phyloP scores from a whole-genome alignment of 2,329 filamentous ascomycete species.

The Cordyceps fumosorosea region DNA sequence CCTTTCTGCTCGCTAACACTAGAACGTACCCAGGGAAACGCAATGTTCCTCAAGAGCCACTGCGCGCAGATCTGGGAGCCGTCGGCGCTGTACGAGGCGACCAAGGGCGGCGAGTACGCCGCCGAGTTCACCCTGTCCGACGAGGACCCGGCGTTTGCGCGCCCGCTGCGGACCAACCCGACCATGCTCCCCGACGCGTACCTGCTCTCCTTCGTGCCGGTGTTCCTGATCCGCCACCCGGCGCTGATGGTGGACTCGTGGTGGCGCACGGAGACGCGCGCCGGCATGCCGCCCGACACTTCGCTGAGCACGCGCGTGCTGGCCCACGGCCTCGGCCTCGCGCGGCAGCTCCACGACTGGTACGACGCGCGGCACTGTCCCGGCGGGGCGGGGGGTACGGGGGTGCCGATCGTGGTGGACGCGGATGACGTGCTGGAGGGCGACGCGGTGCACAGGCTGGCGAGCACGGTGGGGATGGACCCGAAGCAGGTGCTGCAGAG shows the following conservation, averaged over 20 bases:
- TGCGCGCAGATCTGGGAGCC: conserved; percentile 6
- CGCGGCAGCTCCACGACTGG: conserved; percentile 11
- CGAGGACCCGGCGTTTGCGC: background rate
- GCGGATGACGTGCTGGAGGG: conserved; percentile 12
- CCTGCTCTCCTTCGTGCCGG: conserved; percentile 4
- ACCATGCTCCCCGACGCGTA: conserved; percentile 9
- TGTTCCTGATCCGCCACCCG: conserved; percentile 12
- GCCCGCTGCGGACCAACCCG: conserved; percentile 7
- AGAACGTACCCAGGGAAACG: background rate
- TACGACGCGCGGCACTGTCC: background rate
- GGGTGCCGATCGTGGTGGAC: conserved; percentile 7
- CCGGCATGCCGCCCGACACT: conserved; percentile 1
- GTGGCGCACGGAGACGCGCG: conserved; percentile 9
- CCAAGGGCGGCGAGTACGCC: background rate
- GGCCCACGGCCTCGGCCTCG: background rate
- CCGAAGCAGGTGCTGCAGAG: background rate
- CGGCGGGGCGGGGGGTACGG: background rate
- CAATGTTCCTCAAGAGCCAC: conserved; percentile 13
- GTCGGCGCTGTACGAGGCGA: background rate
- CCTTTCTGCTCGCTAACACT: background rate
- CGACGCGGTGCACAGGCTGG: background rate
- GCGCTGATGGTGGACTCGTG: conserved; percentile 11
- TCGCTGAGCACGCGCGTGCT: background rate
- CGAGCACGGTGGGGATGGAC: background rate
- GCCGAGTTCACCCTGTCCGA: conserved; percentile 1